Base-by-base conservation (phyloP, 164 flowering plant genomes). In the Nymphaea thermarum region DNA sequence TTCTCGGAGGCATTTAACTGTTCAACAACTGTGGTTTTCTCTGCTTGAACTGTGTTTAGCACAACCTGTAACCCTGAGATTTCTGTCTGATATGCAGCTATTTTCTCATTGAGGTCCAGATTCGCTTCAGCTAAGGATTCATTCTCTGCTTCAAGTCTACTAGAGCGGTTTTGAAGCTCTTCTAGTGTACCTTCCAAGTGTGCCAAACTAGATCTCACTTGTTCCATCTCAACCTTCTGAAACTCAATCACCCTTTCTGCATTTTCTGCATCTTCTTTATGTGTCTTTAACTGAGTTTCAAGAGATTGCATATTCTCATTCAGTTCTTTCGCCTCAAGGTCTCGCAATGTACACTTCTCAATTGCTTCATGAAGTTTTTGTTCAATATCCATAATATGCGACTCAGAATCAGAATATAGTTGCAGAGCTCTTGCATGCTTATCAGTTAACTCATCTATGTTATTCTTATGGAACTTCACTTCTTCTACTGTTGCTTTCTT, bases 401-500 rank as follows among this genome's bases (percentile, higher is more conserved):
- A 72, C 74, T 84, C 90, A 43, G 84, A 79, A 78, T 89, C 93
- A 43, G 75, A 66, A 69, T 76, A 74, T 73, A 79, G 82, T 42
- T 85, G 68, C 59, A 77, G 79, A 59, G 85, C 79, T 70, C 86
- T 70, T 74, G 82, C 86, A 41, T 62, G 25, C 42, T 17, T 41
- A 17, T 62, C 64, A 62, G 25, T 62, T 17, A 62, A 62, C 36
- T 62, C 67, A 85, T 64, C 15, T 69, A 43, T 74, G 63, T 77
- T 44, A 71, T 80, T 45, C 84, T 85, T 70, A 82, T 70, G 71
- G 78, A 81, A 17, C 86, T 68, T 72, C 82, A 77, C 74, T 77
- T 85, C 73, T 85, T 87, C 3, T 87, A 82, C 70, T 77, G 76
- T 66, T 86, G 85, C 16, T 88, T 89, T 81, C 87, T 91, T 71